Evolutionary conservation across 805 yeast genomes (phyloP).

Genomic region (Metschnikowia amazonensis): DNA sequence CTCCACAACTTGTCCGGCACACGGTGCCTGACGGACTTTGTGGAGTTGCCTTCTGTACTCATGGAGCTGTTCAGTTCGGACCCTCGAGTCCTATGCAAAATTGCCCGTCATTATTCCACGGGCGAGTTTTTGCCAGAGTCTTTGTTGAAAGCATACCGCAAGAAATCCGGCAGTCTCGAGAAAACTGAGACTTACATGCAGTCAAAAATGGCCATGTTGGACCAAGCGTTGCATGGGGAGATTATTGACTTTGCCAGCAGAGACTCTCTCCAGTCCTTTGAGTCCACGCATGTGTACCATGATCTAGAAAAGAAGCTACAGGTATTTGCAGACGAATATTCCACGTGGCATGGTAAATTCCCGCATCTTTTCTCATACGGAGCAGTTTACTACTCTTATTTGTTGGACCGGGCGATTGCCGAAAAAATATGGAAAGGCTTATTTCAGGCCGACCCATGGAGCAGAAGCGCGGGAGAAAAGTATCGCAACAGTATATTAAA

Average conservation of each 20-base stretch:
- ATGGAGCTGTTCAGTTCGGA: constrained; percentile 92
- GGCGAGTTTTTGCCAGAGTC: constrained; percentile 54
- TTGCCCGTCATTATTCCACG: constrained; percentile 70
- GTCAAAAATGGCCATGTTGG: constrained; percentile 83
- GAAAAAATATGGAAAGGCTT: constrained; percentile 75
- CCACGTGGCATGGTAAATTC: constrained; percentile 91
- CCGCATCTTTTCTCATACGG: constrained; percentile 94
- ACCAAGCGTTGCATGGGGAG: constrained; percentile 67
- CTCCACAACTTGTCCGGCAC: constrained; percentile 93
- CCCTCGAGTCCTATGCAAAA: constrained; percentile 64
- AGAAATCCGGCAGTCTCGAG: constrained; percentile 50
- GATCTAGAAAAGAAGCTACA: constrained; percentile 53
- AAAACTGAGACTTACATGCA: constrained; percentile 81
- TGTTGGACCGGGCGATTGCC: constrained; percentile 90
- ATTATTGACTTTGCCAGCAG: constrained; percentile 30
- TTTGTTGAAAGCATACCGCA: constrained; percentile 49
- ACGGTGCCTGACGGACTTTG: constrained; percentile 93
- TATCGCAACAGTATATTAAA: constrained; percentile 66
- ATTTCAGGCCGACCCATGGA: constrained; percentile 67
- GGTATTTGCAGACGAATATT: constrained; percentile 62
- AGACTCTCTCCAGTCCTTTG: constrained; percentile 19
- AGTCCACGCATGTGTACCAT: constrained; percentile 63
- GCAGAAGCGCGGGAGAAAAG: constrained; percentile 68
- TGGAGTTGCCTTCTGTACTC: constrained; percentile 91
- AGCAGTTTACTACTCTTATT: constrained; percentile 86